These are phyloP conservation scores for Pouteria glomerata DNA, from an alignment of 148 eudicot genomes.

Conservation along the genomic window DNA sequence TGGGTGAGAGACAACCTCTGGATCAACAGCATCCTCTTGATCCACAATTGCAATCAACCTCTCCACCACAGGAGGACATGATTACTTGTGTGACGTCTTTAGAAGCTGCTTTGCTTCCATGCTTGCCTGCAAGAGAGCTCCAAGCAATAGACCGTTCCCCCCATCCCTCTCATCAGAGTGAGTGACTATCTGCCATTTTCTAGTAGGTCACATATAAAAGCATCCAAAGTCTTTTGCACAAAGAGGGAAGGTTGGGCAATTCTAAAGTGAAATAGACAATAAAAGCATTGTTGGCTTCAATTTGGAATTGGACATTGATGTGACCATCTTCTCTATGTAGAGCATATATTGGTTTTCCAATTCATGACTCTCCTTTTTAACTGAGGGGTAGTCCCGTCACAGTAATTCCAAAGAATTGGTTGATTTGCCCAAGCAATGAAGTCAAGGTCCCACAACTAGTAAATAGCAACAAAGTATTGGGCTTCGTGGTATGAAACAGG, in stretches of 20 bases:
- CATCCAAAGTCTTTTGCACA: not conserved
- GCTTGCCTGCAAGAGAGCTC: conserved; percentile 96
- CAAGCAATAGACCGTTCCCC: conserved; percentile 95
- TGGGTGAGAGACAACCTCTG: conserved; percentile 34
- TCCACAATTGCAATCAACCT: conserved; percentile 33
- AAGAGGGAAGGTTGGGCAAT: not conserved
- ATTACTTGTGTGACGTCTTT: conserved; percentile 64
- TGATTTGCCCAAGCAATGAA: too few species aligned
- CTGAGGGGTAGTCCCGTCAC: too few species aligned
- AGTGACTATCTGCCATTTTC: conserved; percentile 11
- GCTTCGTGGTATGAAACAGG: not conserved
- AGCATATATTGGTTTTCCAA: not conserved
- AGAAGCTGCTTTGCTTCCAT: conserved; percentile 92
- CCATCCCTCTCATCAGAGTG: conserved; percentile 88
- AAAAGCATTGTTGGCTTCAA: not conserved
- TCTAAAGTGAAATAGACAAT: not conserved
- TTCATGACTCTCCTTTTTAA: too few species aligned
- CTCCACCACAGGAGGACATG: conserved; percentile 55
- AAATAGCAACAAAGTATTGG: not conserved
- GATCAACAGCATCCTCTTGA: conserved; percentile 28
- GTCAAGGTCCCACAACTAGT: too few species aligned
- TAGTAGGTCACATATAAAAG: not conserved
- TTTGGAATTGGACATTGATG: not conserved
- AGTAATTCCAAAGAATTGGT: too few species aligned
- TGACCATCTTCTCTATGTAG: not conserved